Evolutionary conservation across 768 basidiomycete species (phyloP), one percentile per base, ranked within the genome.

Genomic region (Hygrocybe coccinea): DNA sequence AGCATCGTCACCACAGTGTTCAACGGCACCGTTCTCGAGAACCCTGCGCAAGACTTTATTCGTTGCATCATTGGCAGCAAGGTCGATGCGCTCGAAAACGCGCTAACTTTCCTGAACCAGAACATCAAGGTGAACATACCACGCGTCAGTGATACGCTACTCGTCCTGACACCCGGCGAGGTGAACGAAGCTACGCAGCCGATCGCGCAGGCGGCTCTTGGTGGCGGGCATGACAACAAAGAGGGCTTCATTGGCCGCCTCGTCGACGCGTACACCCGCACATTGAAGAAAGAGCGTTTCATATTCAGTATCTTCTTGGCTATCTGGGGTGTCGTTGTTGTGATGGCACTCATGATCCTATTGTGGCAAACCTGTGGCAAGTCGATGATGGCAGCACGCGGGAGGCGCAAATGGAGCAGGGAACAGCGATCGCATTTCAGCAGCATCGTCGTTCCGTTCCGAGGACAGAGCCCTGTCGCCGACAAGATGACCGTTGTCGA

Each of bases 21-120:
- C 69, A 87, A 89, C 46, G 84, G 84, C 7, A 95, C 94, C 3
- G 80, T 94, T 61, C 81, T 97, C 34, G 85, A 89, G 62, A 65
- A 74, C 2, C 91, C 93, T 0, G 82, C 89, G 10, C 87, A 90
- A 62, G 91, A 90, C 51, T 97, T 98, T 65, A 72, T 97, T 64
- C 81, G 76, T 64, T 97, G 95, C 66, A 79, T 97, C 64, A 80
- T 98, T 61, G 95, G 95, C n/a, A 79, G 80, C 57, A 98, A 98
- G 68, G 86, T 98, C 46, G 75, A 85, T 54, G 90, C 87, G 9
- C 77, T 98, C 64, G 91, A 95, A 70, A 78, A 84, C 15, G 93
- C 89, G 5, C 76, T 97, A 38, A 97, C 93, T 0, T 97, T 95
- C 79, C 74, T 98, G 59, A 86, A 95, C 66, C 74, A 92, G 59